Percentiles rank a stretch among this genome's conserved stretches.
Evolutionary conservation across 192 early-diverging fungal species (phyloP).

Genomic region (Coemansia sp.): DNA sequence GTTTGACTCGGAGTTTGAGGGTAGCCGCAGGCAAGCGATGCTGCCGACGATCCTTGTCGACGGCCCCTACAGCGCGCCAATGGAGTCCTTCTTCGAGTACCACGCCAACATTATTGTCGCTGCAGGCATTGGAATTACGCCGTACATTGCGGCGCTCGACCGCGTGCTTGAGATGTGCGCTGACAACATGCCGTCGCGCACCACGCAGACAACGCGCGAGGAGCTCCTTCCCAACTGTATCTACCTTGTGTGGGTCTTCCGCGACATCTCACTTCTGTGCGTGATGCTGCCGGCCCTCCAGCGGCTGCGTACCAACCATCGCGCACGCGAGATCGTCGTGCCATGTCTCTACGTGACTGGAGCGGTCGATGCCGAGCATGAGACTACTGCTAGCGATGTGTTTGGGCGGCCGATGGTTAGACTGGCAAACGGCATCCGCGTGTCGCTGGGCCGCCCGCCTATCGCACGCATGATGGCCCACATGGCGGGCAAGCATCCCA

Average conservation of each 20-base stretch:
- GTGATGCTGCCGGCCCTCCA: constrained; percentile 33
- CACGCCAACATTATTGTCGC: constrained; percentile 69
- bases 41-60: constrained; percentile 70
- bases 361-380: constrained; percentile 31
- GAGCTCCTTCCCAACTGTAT: constrained; percentile 44
- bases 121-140: constrained; percentile 84
- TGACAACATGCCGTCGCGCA: constrained; percentile 40
- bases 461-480: constrained; percentile 44
- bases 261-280: constrained; percentile 42
- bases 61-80: constrained; percentile 73
- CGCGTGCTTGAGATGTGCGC: constrained; percentile 44
- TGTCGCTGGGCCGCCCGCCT: constrained; percentile 46
- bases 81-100: constrained; percentile 79
- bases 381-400: constrained; percentile 38
- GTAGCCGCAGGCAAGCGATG: constrained; percentile 26
- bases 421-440: constrained; percentile 50
- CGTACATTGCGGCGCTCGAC: constrained; percentile 57
- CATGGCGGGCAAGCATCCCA: constrained; percentile 48
- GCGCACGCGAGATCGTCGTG: constrained; percentile 44
- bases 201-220: constrained; percentile 40
- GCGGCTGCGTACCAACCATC: constrained; percentile 33
- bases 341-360: constrained; percentile 51
- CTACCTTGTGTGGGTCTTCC: constrained; percentile 52
- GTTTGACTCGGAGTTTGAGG: constrained; percentile 29
- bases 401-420: constrained; percentile 50